Evolutionary conservation across 1,284 basidiomycete genomes (phyloP), one percentile per base, ranked within the genome.

Genomic region (Rhodotorula sp.): DNA sequence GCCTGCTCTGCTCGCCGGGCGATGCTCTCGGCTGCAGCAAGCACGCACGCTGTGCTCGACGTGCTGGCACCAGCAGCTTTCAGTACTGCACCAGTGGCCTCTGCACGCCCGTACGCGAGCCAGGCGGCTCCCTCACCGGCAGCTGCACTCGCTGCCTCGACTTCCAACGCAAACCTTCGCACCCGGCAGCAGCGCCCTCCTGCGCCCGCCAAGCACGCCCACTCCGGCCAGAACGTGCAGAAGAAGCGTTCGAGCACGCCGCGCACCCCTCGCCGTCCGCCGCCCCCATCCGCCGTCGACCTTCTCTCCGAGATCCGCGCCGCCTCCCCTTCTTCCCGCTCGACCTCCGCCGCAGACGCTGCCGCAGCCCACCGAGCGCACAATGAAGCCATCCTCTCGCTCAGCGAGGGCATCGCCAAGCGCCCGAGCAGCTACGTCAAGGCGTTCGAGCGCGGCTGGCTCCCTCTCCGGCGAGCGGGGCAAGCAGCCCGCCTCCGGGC

Each of bases 371-470:
- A 1, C 23, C 48, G 7, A 19, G 42, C 13, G 54, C 57, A 7
- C 34, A 34, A 34, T 34, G 34, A 34, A 34, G 34, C 34, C 3
- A 34, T 34, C 34, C 34, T 34, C 34, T 34, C 34, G 34, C 34
- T 34, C 5, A 34, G 34, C 34, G 34, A 34, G 34, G 34, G 34
- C 34, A 34, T 34, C 34, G 34, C 34, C 34, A 34, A 34, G 34
- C 34, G 34, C 5, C 34, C 34, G 34, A 34, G 34, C 34, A 34
- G 34, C 34, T 34, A 34, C 34, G 34, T 34, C 34, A 34, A 34
- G 34, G 34, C 69, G 1, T 73, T 75, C 61, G 48, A n/a, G 14
- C 49, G 60, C 2, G 74, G 74, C 2, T 75, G 74, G 74, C 16
- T 62, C 2, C 69, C 71, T 14, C 68, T 75, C 46, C 61, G 71